These are phyloP conservation scores for Ligustrum vulgare DNA, from an alignment of 257 asterid genomes.

Conservation along the genomic window DNA sequence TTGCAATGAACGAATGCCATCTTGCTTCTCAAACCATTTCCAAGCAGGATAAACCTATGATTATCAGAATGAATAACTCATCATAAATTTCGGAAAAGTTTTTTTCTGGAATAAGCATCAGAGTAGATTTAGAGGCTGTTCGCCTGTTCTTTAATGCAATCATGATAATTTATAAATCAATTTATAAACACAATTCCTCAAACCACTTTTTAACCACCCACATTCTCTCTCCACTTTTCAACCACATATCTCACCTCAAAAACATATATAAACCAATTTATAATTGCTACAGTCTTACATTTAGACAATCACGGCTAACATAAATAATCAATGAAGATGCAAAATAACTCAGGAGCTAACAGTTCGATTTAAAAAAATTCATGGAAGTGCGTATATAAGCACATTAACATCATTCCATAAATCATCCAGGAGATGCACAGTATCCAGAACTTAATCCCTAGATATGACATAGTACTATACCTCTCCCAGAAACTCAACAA, in stretches of 20 bases:
- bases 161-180: no score
- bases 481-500: slow-evolving; percentile 98
- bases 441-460: background rate
- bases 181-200: no score
- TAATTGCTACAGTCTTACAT: background rate
- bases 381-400: background rate
- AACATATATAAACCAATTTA: no score
- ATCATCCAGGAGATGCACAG: background rate
- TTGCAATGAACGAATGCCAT: slow-evolving; percentile 94
- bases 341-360: background rate
- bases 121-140: background rate
- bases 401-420: background rate
- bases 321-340: background rate
- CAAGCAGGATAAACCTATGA: slow-evolving; percentile 94
- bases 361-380: background rate
- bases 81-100: slow-evolving; percentile 15
- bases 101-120: slow-evolving; percentile 7
- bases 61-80: slow-evolving; percentile 12
- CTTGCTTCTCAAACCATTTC: slow-evolving; percentile 99
- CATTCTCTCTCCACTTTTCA: no score
- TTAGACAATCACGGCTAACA: slow-evolving; percentile 11
- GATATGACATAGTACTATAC: slow-evolving; percentile 36
- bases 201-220: no score
- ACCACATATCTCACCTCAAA: no score
- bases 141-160: no score